These are phyloP conservation scores for Euphorbia corollata DNA, from an alignment of 441 rosid species.

Conservation along the genomic window DNA sequence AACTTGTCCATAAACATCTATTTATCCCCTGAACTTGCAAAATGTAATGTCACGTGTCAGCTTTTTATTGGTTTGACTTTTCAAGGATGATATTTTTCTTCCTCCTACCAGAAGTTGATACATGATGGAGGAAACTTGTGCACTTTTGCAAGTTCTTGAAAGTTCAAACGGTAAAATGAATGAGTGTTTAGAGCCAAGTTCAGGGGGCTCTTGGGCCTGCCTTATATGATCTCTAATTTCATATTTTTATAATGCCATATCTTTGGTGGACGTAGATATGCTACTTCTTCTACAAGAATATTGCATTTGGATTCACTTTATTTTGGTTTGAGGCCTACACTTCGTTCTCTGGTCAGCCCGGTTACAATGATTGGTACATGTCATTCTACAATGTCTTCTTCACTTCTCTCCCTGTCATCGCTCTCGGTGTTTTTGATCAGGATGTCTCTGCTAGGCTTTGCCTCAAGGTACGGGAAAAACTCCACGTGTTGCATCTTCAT, in stretches of 20 bases:
- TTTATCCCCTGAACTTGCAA: no score
- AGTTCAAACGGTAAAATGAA: no score
- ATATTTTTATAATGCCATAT: not conserved
- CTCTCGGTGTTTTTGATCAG: constrained; percentile 87
- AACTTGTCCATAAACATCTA: no score
- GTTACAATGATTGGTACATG: constrained; percentile 93
- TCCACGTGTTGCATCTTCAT: not conserved
- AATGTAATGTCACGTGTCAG: no score
- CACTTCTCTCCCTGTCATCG: constrained; percentile 91
- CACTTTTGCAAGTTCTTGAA: no score
- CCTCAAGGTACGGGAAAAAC: constrained; percentile 45
- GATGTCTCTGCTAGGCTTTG: constrained; percentile 80
- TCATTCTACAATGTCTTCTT: constrained; percentile 86
- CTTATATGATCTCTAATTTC: not conserved
- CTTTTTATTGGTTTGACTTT: no score
- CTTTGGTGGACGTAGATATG: constrained; percentile 53
- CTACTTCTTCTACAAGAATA: constrained; percentile 91
- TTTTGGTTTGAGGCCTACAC: constrained; percentile 87
- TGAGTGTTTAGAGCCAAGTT: no score
- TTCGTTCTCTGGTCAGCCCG: constrained; percentile 88
- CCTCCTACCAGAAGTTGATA: no score
- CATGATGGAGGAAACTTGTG: no score
- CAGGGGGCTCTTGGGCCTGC: no score
- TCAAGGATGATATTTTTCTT: no score
- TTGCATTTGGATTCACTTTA: constrained; percentile 74